A percentile compares a stretch with the other conserved stretches of the same genome.
These are phyloP conservation scores for Neurospora crassa DNA, from an alignment of 2,329 filamentous ascomycete species.

Conservation along the genomic window DNA sequence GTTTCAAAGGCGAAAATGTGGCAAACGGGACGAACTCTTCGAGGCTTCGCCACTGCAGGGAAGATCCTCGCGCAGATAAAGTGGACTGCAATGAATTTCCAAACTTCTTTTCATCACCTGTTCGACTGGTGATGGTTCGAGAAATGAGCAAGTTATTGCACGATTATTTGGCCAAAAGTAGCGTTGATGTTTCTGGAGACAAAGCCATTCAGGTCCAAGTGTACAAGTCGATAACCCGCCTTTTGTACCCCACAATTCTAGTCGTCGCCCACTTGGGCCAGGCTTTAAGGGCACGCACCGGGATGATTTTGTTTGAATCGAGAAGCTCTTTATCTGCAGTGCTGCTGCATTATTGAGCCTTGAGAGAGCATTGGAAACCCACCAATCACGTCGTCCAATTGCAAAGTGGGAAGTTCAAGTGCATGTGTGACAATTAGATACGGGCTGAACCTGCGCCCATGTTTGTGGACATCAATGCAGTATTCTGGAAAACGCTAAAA, in stretches of 20 bases:
- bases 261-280: not conserved
- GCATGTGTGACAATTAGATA: not conserved
- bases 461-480: not conserved
- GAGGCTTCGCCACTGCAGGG: not conserved
- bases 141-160: not conserved
- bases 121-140: not conserved
- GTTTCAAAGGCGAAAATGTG: not conserved
- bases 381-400: not conserved
- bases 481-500: not conserved
- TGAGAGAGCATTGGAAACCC: not conserved
- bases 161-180: not conserved
- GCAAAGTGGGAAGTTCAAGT: not conserved
- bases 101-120: not conserved
- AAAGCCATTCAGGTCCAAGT: not conserved
- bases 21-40: not conserved
- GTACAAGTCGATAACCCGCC: not conserved
- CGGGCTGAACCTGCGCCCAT: not conserved
- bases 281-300: not conserved
- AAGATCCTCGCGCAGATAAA: not conserved
- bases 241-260: not conserved
- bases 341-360: not conserved
- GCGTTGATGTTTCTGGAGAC: not conserved
- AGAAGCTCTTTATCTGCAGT: not conserved
- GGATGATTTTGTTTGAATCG: not conserved
- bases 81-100: not conserved